Base-by-base conservation (phyloP, 192 early-diverging fungal species). In the Linnemannia elongata region DNA sequence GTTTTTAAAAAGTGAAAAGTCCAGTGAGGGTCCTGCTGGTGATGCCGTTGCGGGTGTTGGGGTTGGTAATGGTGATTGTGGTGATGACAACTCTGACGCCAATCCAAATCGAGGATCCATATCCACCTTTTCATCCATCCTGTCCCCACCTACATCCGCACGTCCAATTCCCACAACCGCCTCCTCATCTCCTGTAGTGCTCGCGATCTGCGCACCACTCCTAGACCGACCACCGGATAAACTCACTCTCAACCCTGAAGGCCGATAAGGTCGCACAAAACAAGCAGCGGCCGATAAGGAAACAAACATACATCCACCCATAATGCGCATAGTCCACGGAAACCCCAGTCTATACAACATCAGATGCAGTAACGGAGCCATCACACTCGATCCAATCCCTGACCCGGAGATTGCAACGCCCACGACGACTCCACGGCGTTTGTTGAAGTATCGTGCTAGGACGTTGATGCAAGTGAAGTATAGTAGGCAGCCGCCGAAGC, bases 261-360 rank as follows among this genome's bases (percentile, higher is more conserved):
- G 66, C 18, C 30, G 36, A 39, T 72, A 79, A 3, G 79, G 79
- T 7, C 72, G 38, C 17, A 80, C n/a, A 36, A 63, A 63, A 27
- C 35, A 33, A 4, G 71, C 70, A 6, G 79, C 79, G 8, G 24
- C 24, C 6, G 54, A 27, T 5, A 80, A n/a, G 12, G 35, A 74
- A 18, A 80, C 71, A 55, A 72, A 54, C 79, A 80, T 74, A 44
- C 70, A 66, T 6, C 41, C 79, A 5, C 79, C 79, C 22, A 80
- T 27, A 39, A 80, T 80, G 17, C 79, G 35, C 70, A 60, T 68
- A 27, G 79, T 60, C 79, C 79, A 80, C 8, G 45, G 72, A 24
- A 80, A 80, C 15, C 72, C 79, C 20, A 80, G 6, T 35, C 44
- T 20, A n/a, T 49, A 69, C 38, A 80, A 41, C 52, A 80, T 73